Evolutionary conservation across 768 basidiomycete genomes (phyloP).

Genomic region (Cubamyces lactineus): DNA sequence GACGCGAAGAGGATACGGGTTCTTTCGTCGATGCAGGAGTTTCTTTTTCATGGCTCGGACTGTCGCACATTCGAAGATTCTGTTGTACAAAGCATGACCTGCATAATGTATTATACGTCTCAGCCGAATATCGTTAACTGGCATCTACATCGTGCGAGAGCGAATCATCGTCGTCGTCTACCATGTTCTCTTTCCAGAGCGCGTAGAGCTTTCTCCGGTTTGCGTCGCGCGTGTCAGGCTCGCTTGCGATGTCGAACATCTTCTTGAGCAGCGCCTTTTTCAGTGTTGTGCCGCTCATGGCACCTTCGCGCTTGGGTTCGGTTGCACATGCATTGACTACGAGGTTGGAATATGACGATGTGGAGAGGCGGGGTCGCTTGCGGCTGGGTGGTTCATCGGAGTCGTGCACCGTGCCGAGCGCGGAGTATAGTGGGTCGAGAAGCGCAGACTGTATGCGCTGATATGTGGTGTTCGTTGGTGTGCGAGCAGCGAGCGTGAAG

Average conservation of each 20-base stretch:
- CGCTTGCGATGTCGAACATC: slow-evolving; percentile 76
- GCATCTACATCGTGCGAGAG: slow-evolving; percentile 30
- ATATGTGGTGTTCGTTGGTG: slow-evolving; percentile 65
- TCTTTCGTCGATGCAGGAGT: neutral
- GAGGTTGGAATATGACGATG: slow-evolving; percentile 47
- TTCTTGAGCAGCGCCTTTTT: slow-evolving; percentile 58
- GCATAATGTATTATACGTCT: slow-evolving; percentile 18
- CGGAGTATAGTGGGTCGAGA: slow-evolving; percentile 68
- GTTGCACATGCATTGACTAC: slow-evolving; percentile 57
- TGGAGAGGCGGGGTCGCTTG: slow-evolving; percentile 51
- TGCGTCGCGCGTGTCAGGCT: slow-evolving; percentile 71
- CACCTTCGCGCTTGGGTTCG: slow-evolving; percentile 44
- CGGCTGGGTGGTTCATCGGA: slow-evolving; percentile 45
- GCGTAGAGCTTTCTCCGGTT: slow-evolving; percentile 85
- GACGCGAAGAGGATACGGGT: neutral
- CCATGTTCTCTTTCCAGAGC: slow-evolving; percentile 67
- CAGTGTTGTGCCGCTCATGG: slow-evolving; percentile 41
- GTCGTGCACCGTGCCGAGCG: slow-evolving; percentile 44
- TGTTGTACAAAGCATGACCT: slow-evolving; percentile 15
- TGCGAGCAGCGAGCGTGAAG: slow-evolving; percentile 68
- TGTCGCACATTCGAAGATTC: neutral
- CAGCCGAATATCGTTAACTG: slow-evolving; percentile 10
- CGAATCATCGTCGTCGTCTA: slow-evolving; percentile 46
- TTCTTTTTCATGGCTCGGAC: neutral
- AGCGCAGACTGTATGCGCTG: slow-evolving; percentile 72